Base-by-base conservation (phyloP, 2,329 filamentous ascomycete species). In the Neofusicoccum umdonicola region DNA sequence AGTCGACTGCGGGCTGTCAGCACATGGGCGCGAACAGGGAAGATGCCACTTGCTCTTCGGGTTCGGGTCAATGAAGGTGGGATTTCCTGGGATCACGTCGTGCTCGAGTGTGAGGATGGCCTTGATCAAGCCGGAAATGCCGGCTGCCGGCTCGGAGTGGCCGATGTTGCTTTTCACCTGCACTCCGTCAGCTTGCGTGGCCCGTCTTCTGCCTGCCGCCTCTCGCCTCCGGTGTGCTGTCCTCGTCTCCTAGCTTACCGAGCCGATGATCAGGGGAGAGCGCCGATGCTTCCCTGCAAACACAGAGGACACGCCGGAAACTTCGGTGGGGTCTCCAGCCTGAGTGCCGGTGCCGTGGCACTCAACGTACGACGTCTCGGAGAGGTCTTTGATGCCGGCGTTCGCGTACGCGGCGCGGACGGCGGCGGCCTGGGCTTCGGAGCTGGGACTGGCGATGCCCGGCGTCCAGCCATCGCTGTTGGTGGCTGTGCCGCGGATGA, bases 341-440 rank as follows among this genome's bases (percentile, higher is more conserved):
- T 82, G 80, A 0, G 86, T 88, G 3, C 86, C 86, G 0, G 86
- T 88, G 5, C 86, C 86, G 67, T 88, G 67, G 15, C 65, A 63
- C 41, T 72, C 70, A 22, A 71, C 67, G 31, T 67, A 71, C 12
- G 50, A 37, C 1, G 27, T 31, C 4, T 31, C 27, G 6, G 4
- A 4, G 6, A 31, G 7, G 27, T 31, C 27, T 1, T 4, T 5
- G 6, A 31, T 31, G 3, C 68, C 67, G 5, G 74, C 73, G 2
- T 73, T 73, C 12, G 68, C 71, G 65, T 79, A 78, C 4, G 74
- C 74, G 7, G 70, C 67, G 19, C 70, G 66, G 47, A 79, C 77
- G 13, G 78, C 67, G 3, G 66, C 52, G 13, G 69, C 71, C 66
- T 79, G 78, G 8, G 75, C 75, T 19, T 72, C 70, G 8, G 68